Base-by-base conservation (phyloP, 1,284 basidiomycete genomes). In the Omphalotus olearius region DNA sequence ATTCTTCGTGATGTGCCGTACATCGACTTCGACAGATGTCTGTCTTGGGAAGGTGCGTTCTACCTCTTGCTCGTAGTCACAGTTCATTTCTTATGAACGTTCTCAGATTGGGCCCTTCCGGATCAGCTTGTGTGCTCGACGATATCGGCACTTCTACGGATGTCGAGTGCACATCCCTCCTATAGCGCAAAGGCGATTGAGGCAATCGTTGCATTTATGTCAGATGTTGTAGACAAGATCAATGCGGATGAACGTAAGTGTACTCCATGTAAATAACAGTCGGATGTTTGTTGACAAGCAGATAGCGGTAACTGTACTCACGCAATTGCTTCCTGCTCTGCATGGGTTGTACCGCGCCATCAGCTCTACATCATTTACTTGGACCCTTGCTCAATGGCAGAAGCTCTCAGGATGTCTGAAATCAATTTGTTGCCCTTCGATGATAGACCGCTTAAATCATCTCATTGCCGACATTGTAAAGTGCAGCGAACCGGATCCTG, bases 341-440 rank as follows among this genome's bases (percentile, higher is more conserved):
- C 91, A 96, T 65, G 93, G 93, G 11, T 72, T 94, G 37, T 92
- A 93, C 64, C 82, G 93, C 35, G 91, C 93, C 11, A 79, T 94
- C 54, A 88, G 84, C 42, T 86, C 87, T 11, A 84, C 83, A 1
- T 75, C 82, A 1, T 93, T 88, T 61, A 71, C 78, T 18, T 95
- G 92, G 91, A 78, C 77, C 16, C 63, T 82, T 26, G 57, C 68
- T 6, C 85, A 91, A 60, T 91, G 88, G 84, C 69, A 75, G 17
- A 66, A 69, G 20, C 69, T 93, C 16, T 77, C 83, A 0, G 62
- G 66, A 17, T 73, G 73, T 42, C 74, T 85, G 40, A 78, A 76
- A 52, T 67, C 67, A 28, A 75, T 89, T 14, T 82, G 90, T 58
- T 75, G 79, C 17, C 69, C 80, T 39, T 67, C 76, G 39, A 69